phyloP scores from a whole-genome alignment of 805 yeast species.

The Isabelozyma rhagii region DNA sequence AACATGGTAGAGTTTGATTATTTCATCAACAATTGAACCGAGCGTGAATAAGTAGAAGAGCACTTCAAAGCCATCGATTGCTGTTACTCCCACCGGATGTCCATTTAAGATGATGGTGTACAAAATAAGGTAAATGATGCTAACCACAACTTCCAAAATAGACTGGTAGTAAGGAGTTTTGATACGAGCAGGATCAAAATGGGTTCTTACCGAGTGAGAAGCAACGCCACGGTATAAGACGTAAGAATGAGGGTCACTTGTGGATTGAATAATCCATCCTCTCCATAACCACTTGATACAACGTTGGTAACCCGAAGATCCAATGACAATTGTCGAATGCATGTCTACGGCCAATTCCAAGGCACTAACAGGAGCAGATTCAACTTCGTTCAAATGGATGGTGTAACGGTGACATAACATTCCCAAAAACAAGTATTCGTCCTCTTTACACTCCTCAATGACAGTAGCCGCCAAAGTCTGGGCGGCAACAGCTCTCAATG shows the following conservation, averaged over 20 bases:
- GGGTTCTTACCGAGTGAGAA: slow-evolving; percentile 51
- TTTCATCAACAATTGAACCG: slow-evolving; percentile 67
- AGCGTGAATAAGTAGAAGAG: slow-evolving; percentile 62
- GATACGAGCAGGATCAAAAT: slow-evolving; percentile 79
- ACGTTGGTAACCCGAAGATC: slow-evolving; percentile 79
- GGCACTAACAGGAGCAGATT: slow-evolving; percentile 66
- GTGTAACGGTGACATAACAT: slow-evolving; percentile 75
- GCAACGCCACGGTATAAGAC: slow-evolving; percentile 60
- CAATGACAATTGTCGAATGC: slow-evolving; percentile 74
- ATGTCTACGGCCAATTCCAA: slow-evolving; percentile 83
- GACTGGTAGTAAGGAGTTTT: slow-evolving; percentile 86
- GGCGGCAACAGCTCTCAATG: slow-evolving; percentile 64
- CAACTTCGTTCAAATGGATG: slow-evolving; percentile 60
- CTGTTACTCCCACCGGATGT: slow-evolving; percentile 37
- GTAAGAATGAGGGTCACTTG: slow-evolving; percentile 65
- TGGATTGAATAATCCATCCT: slow-evolving; percentile 85
- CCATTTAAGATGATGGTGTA: slow-evolving; percentile 65
- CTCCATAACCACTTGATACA: slow-evolving; percentile 90
- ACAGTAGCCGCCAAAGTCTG: slow-evolving; percentile 67
- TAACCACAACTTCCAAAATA: slow-evolving; percentile 62
- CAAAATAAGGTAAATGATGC: slow-evolving; percentile 57
- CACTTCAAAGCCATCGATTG: slow-evolving; percentile 46
- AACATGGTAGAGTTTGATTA: slow-evolving; percentile 68
- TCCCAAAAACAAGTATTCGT: slow-evolving; percentile 63
- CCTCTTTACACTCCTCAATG: slow-evolving; percentile 60